Evolutionary conservation across 139 green algal genomes (phyloP), one percentile per base, ranked within the genome.

Genomic region (Marvania coccoides): DNA sequence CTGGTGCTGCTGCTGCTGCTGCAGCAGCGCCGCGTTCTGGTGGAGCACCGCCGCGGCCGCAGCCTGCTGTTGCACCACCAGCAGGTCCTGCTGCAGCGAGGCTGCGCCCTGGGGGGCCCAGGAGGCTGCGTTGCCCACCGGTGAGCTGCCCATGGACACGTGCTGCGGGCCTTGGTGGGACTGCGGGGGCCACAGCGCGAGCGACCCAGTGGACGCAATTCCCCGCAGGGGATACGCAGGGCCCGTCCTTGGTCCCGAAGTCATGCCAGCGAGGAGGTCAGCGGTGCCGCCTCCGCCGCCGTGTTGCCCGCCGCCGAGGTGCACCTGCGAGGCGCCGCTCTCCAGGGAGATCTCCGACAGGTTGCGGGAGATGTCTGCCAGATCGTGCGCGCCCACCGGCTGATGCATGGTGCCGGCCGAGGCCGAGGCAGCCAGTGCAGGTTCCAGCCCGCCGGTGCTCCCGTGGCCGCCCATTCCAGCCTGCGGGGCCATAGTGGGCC

Each of bases 1-100:
- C 60, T 75, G 66, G 24, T 75, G 63, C 31, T 72, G 61, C 40
- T 81, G 74, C 59, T 79, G 80, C 66, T 77, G 63, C 68, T 81
- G 73, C 48, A 81, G 67, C 45, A 73, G 62, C 33, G 76, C 72
- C 35, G 57, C 56, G n/a, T 67, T 28, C 39, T 69, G 64, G 56
- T 66, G 60, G 34, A 71, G 71, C 34, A 70, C 42, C 4, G 63
- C 63, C 8, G 3, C 58, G 6, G 54, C 26, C 5, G 48, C 51
- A 6, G 55, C 29, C 42, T 69, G 46, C 55, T 67, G 61, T 51
- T 79, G 72, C 47, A 73, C 31, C 35, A 73, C 72, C 64, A 77
- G 70, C 58, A 73, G 59, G 29, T 35, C 54, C 55, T 47, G 46
- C 38, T 26, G 26, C 33, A 69, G 51, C 55, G 42, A n/a, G 10